These are phyloP conservation scores for Globisporangium spiculum DNA, from an alignment of 352 stramenopile species.

Conservation along the genomic window DNA sequence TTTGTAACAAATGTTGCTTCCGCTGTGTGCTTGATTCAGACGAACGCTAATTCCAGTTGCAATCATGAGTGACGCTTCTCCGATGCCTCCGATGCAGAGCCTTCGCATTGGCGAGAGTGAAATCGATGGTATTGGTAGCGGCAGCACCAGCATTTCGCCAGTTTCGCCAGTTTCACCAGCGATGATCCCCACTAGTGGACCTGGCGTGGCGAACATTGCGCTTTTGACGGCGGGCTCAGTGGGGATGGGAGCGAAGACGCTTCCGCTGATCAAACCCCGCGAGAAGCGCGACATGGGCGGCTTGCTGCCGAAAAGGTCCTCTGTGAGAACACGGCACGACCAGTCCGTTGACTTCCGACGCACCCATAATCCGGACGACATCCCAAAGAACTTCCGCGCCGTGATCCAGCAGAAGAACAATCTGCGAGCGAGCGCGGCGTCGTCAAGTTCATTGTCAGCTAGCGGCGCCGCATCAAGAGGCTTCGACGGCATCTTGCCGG, in stretches of 20 bases:
- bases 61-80: constrained; percentile 7
- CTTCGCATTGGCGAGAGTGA: constrained; percentile 11
- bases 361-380: constrained; percentile 66
- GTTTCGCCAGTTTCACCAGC: constrained; percentile 1
- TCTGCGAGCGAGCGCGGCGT: constrained; percentile 15
- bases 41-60: constrained; percentile 14
- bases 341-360: constrained; percentile 62
- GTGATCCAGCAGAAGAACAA: constrained; percentile 58
- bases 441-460: not conserved
- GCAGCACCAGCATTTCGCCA: not conserved
- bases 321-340: constrained; percentile 57
- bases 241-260: constrained; percentile 29
- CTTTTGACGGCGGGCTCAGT: constrained; percentile 18
- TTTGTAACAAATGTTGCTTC: not conserved
- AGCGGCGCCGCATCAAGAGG: not conserved
- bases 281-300: constrained; percentile 70
- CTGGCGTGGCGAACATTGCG: constrained; percentile 7
- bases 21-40: not conserved
- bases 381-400: constrained; percentile 68
- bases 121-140: not conserved
- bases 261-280: constrained; percentile 51
- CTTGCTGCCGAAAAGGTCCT: constrained; percentile 60
- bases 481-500: constrained; percentile 12
- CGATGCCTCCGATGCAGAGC: constrained; percentile 13
- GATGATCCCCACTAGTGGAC: not conserved